These are phyloP conservation scores for Saxophila tyrrhenica DNA, from an alignment of 495 filamentous ascomycete species.

Conservation along the genomic window DNA sequence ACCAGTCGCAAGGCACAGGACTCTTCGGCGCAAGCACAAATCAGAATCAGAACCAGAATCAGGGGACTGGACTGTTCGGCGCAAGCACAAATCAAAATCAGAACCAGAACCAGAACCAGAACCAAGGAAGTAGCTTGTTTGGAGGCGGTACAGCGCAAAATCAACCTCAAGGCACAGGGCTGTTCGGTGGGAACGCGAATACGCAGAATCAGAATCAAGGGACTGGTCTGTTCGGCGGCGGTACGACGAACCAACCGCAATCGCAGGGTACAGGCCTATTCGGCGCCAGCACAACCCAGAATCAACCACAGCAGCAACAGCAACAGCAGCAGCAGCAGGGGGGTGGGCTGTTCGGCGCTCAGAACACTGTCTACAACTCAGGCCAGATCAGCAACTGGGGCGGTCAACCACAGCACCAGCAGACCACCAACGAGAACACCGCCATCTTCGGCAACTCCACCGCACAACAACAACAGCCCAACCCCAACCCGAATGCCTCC, in stretches of 20 bases:
- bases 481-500: background rate
- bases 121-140: background rate
- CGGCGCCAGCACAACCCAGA: constrained; percentile 6
- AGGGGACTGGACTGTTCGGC: constrained; percentile 24
- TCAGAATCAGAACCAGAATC: constrained; percentile 19
- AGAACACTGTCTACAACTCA: no score
- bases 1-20: background rate
- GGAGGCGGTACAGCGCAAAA: background rate
- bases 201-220: background rate
- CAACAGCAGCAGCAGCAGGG: constrained; percentile 20
- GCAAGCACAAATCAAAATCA: background rate
- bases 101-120: background rate
- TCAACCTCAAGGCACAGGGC: background rate
- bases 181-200: background rate
- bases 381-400: background rate
- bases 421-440: constrained; percentile 1
- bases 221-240: background rate
- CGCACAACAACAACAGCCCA: constrained; percentile 2
- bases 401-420: constrained; percentile 15
- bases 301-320: constrained; percentile 19
- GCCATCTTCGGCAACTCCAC: background rate
- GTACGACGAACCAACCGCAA: background rate
- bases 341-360: constrained; percentile 12
- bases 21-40: background rate
- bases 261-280: background rate